Conservation (phyloP, 768 basidiomycete species). For the Sporobolomyces roseus region DNA sequence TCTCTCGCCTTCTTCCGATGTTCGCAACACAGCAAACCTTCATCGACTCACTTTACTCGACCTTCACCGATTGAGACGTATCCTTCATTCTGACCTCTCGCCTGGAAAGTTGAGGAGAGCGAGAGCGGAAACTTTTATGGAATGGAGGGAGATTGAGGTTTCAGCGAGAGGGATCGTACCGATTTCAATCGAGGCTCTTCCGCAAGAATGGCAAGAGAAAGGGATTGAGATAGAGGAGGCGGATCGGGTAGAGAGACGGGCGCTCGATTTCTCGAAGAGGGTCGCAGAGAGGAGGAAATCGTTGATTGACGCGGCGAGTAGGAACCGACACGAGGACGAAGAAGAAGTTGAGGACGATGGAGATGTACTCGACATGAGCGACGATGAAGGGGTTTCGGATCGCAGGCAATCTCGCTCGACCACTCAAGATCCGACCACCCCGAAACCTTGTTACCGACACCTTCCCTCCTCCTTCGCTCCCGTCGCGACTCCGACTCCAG, state of each 20-base stretch:
- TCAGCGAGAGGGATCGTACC: conserved; percentile 6
- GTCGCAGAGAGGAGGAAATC: conserved; percentile 20
- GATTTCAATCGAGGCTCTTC: background rate
- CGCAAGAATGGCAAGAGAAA: conserved; percentile 1
- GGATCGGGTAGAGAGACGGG: background rate
- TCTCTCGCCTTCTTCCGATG: conserved; percentile 6
- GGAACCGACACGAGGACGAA: background rate
- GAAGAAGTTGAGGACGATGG: conserved; percentile 8
- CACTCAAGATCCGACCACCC: conserved; percentile 30
- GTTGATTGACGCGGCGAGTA: background rate
- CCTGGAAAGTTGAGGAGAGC: background rate
- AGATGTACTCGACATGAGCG: background rate
- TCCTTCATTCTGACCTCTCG: background rate
- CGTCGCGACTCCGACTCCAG: background rate
- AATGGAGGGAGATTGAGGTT: conserved; percentile 37
- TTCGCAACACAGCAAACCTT: background rate
- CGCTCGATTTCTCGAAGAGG: conserved; percentile 25
- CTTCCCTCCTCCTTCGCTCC: background rate
- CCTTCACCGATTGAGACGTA: conserved; percentile 7
- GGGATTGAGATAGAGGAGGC: background rate
- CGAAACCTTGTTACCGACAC: conserved; percentile 10
- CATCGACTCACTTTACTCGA: conserved; percentile 4
- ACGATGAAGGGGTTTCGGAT: background rate
- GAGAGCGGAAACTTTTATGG: conserved; percentile 10
- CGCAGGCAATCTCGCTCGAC: background rate